A percentile compares a stretch with the other conserved stretches of the same genome.
phyloP scores from a whole-genome alignment of 2,329 filamentous ascomycete species.

The Arachnopeziza araneosa region DNA sequence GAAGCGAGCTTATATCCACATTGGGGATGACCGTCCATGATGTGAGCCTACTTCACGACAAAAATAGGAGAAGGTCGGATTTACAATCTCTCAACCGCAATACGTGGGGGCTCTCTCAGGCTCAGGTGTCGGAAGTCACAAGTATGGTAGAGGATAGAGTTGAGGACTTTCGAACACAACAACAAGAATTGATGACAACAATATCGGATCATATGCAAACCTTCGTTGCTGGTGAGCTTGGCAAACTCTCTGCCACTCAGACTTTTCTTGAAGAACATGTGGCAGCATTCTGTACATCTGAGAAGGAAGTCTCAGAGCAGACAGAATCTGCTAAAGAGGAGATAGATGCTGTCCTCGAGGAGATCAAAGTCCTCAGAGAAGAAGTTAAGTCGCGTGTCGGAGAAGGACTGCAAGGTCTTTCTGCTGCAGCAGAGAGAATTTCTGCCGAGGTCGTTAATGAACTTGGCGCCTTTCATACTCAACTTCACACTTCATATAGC shows the following conservation, averaged over 20 bases:
- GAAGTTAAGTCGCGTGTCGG: slow-evolving; percentile 83
- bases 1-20: slow-evolving; percentile 70
- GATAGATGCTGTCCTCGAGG: slow-evolving; percentile 86
- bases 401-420: slow-evolving; percentile 76
- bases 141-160: slow-evolving; percentile 71
- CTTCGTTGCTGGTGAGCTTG: slow-evolving; percentile 72
- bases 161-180: slow-evolving; percentile 64
- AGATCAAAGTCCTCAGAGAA: slow-evolving; percentile 85
- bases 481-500: slow-evolving; percentile 79
- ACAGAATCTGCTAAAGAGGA: slow-evolving; percentile 68
- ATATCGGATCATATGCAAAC: slow-evolving; percentile 67
- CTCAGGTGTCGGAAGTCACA: slow-evolving; percentile 71
- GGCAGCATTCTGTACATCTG: slow-evolving; percentile 60
- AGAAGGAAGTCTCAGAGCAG: slow-evolving; percentile 61
- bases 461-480: slow-evolving; percentile 74
- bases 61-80: slow-evolving; percentile 79
- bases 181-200: slow-evolving; percentile 62
- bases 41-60: slow-evolving; percentile 76
- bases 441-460: slow-evolving; percentile 85
- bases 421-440: slow-evolving; percentile 79
- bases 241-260: slow-evolving; percentile 65
- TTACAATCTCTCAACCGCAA: slow-evolving; percentile 74
- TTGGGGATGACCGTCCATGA: slow-evolving; percentile 74
- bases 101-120: slow-evolving; percentile 72
- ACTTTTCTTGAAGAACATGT: slow-evolving; percentile 65